These are phyloP conservation scores for Neonectria punicea DNA, from an alignment of 2,329 filamentous ascomycete species.

Conservation along the genomic window DNA sequence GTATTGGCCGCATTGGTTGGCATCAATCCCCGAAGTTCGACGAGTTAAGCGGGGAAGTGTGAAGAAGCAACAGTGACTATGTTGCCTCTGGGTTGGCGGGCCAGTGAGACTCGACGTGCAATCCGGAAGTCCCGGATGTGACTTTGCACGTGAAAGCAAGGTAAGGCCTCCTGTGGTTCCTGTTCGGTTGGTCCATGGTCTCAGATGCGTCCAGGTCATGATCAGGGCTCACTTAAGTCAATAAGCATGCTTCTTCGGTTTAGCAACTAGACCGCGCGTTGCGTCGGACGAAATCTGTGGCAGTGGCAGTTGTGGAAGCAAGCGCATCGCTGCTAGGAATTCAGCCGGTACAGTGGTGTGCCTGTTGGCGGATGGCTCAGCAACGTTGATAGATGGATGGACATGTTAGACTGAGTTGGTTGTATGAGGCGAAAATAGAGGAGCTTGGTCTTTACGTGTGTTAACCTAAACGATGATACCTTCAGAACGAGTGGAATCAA, in stretches of 20 bases:
- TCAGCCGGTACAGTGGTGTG: neutral
- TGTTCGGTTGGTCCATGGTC: neutral
- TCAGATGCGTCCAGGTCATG: neutral
- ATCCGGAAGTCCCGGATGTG: constrained; percentile 5
- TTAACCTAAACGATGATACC: neutral
- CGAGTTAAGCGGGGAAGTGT: constrained; percentile 44
- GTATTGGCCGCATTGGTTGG: constrained; percentile 72
- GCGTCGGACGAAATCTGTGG: neutral
- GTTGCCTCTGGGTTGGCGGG: neutral
- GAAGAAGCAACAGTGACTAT: constrained; percentile 31
- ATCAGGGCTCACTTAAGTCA: neutral
- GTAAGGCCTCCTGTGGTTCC: neutral
- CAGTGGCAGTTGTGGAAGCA: neutral
- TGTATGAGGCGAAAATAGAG: neutral
- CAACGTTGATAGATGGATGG: neutral
- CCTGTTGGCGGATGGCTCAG: neutral
- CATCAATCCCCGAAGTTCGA: constrained; percentile 61
- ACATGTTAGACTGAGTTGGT: neutral
- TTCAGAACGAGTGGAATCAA: neutral
- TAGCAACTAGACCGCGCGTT: neutral
- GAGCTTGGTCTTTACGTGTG: neutral
- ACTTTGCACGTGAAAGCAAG: constrained; percentile 13
- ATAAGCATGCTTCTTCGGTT: neutral
- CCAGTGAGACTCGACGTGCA: neutral
- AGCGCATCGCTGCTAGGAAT: neutral